Percentiles rank a stretch among this genome's conserved stretches.
These are phyloP conservation scores for Zangia roseola DNA, from an alignment of 768 basidiomycete genomes.

Conservation along the genomic window DNA sequence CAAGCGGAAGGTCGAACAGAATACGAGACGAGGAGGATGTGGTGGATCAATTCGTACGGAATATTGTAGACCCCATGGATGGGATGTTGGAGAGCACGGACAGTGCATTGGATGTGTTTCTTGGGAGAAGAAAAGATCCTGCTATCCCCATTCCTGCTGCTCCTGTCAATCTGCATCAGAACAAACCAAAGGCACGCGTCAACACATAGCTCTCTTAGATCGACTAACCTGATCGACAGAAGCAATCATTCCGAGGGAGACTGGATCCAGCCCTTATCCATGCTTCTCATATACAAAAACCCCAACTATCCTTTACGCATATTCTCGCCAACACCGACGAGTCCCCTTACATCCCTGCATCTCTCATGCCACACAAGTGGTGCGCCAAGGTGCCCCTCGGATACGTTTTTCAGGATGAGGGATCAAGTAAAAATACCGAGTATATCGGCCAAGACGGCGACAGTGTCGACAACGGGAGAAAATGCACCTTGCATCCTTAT, in stretches of 20 bases:
- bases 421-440: constrained; percentile 20
- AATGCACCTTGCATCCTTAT: constrained; percentile 67
- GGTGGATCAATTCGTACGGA: constrained; percentile 74
- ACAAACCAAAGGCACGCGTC: constrained; percentile 33
- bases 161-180: constrained; percentile 10
- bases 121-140: constrained; percentile 67
- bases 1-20: constrained; percentile 35
- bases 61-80: constrained; percentile 85
- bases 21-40: constrained; percentile 77
- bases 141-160: constrained; percentile 56
- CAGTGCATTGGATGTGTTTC: constrained; percentile 74
- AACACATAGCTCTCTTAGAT: not conserved
- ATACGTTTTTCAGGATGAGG: constrained; percentile 43
- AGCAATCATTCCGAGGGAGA: constrained; percentile 39
- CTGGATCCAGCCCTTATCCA: constrained; percentile 68
- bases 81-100: constrained; percentile 83
- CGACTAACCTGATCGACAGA: constrained; percentile 28
- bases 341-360: constrained; percentile 61
- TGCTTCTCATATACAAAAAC: constrained; percentile 74
- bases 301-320: constrained; percentile 71
- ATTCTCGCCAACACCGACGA: constrained; percentile 55
- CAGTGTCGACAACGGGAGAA: constrained; percentile 22
- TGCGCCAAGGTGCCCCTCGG: constrained; percentile 85
- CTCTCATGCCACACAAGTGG: constrained; percentile 65
- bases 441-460: constrained; percentile 12